Evolutionary conservation across 768 basidiomycete genomes (phyloP).

Genomic region (Amanita inopinata): DNA sequence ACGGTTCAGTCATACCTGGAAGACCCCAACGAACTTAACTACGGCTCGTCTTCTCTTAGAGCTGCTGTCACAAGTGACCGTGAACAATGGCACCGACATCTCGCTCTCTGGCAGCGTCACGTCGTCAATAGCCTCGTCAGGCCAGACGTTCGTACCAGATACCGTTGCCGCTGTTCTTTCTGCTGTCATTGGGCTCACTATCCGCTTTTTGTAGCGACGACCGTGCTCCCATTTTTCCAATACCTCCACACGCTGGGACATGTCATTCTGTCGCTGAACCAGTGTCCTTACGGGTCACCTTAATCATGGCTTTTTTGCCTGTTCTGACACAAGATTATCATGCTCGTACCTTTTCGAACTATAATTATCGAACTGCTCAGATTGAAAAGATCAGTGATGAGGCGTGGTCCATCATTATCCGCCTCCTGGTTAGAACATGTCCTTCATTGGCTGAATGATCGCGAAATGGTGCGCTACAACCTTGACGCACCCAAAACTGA

Average conservation of each 20-base stretch:
- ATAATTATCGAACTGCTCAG: no score
- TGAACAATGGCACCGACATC: conserved; percentile 1
- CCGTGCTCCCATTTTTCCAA: neutral
- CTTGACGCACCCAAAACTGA: neutral
- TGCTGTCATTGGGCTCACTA: neutral
- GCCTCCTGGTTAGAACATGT: neutral
- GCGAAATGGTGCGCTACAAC: neutral
- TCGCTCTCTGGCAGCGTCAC: conserved; percentile 19
- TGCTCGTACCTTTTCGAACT: neutral
- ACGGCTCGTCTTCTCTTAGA: conserved; percentile 19
- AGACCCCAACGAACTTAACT: conserved; percentile 19
- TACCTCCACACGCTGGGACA: neutral
- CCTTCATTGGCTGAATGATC: neutral
- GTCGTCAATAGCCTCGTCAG: conserved; percentile 19
- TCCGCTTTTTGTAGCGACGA: neutral
- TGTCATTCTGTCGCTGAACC: neutral
- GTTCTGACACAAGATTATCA: neutral
- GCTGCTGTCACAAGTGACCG: conserved; percentile 11
- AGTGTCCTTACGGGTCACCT: neutral
- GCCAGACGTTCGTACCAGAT: no score
- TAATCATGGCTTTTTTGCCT: neutral
- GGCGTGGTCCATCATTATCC: no score
- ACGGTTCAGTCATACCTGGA: conserved; percentile 26
- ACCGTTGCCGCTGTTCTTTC: neutral
- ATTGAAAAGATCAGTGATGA: no score